phyloP scores from a whole-genome alignment of 306 rosid species.

The Dryas alaskensis region DNA sequence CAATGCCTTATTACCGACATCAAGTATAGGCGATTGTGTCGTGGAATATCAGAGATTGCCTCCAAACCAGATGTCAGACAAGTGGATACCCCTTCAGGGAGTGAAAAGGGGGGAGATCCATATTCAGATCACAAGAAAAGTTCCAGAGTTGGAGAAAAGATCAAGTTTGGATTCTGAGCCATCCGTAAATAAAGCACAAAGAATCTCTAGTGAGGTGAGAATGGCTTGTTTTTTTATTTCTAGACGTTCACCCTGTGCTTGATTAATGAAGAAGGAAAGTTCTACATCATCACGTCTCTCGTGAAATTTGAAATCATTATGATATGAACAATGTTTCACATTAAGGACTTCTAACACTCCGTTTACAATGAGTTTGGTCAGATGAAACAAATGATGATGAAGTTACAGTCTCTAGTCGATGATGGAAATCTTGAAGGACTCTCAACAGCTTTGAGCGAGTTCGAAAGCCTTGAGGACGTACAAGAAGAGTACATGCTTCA shows the following conservation, averaged over 20 bases:
- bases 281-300: too few relatives aligned
- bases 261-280: too few relatives aligned
- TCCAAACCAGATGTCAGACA: conserved; percentile 71
- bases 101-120: conserved; percentile 90
- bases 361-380: conserved; percentile 30
- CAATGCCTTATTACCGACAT: conserved; percentile 68
- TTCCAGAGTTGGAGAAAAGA: conserved; percentile 62
- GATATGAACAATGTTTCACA: background rate
- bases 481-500: conserved; percentile 73
- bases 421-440: conserved; percentile 71
- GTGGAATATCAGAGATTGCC: conserved; percentile 88
- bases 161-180: conserved; percentile 60
- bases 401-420: conserved; percentile 53
- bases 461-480: conserved; percentile 66
- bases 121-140: conserved; percentile 77
- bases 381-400: conserved; percentile 73
- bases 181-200: conserved; percentile 63
- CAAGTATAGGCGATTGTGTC: conserved; percentile 78
- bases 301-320: too few relatives aligned
- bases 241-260: background rate
- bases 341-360: background rate
- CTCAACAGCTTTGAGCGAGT: conserved; percentile 52
- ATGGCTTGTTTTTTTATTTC: conserved; percentile 16
- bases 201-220: conserved; percentile 70
- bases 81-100: conserved; percentile 98